Conservation (phyloP, 2,329 filamentous ascomycete species). For the Graphium sp. region DNA sequence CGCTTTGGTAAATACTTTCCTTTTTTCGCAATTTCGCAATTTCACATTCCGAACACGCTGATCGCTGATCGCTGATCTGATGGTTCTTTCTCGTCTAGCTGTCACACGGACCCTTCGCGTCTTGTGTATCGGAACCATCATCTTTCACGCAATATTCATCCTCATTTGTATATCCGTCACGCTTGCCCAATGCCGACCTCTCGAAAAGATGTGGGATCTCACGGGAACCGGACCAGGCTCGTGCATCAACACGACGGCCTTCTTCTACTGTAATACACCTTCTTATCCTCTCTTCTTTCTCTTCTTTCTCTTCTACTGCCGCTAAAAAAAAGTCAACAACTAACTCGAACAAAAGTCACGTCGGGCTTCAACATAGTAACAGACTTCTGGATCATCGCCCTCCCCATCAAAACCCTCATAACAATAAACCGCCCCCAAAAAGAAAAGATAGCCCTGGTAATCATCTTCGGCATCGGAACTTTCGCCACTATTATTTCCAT, state of each 20-base stretch:
- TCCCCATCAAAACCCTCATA: constrained; percentile 25
- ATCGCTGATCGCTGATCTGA: constrained; percentile 6
- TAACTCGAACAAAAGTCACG: constrained; percentile 12
- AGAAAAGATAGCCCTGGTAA: constrained; percentile 30
- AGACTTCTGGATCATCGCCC: constrained; percentile 24
- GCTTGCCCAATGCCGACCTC: constrained; percentile 21
- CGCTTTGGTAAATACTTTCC: constrained; percentile 18
- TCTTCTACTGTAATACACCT: constrained; percentile 22
- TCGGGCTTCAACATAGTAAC: constrained; percentile 26
- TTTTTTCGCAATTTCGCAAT: background rate
- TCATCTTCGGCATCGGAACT: constrained; percentile 22
- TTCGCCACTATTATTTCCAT: constrained; percentile 19
- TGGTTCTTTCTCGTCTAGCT: constrained; percentile 9
- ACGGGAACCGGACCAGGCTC: constrained; percentile 11
- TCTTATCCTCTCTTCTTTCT: too few species aligned
- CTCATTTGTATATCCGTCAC: constrained; percentile 20
- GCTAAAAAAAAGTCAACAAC: too few species aligned
- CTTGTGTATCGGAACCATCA: constrained; percentile 17
- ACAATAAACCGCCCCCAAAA: constrained; percentile 25
- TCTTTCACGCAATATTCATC: constrained; percentile 20
- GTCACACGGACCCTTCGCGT: constrained; percentile 10
- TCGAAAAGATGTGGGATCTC: constrained; percentile 23
- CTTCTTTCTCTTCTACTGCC: too few species aligned
- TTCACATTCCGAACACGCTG: background rate
- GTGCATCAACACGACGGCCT: constrained; percentile 22